Conservation (phyloP, 2,329 filamentous ascomycete genomes). For the Calonectria hawksworthii region DNA sequence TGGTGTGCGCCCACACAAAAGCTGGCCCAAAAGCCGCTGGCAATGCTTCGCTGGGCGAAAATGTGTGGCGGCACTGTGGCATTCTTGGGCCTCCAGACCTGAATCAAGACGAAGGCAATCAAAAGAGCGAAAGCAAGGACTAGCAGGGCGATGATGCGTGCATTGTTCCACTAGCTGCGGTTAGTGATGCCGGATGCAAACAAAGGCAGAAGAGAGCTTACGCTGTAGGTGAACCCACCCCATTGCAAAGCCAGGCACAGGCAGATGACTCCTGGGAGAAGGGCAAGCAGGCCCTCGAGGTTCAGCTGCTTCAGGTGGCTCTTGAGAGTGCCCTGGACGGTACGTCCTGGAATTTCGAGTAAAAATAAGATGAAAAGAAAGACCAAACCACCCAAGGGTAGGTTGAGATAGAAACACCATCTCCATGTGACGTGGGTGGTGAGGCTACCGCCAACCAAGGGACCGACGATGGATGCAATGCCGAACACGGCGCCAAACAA, state of each 20-base stretch:
- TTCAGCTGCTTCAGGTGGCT: conserved; percentile 64
- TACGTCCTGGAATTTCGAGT: conserved; percentile 32
- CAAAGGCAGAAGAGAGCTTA: background rate
- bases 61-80: conserved; percentile 59
- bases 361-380: conserved; percentile 11
- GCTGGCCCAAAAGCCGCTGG: conserved; percentile 50
- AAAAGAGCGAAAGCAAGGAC: conserved; percentile 56
- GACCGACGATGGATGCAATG: conserved; percentile 20
- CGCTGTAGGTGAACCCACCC: conserved; percentile 55
- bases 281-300: conserved; percentile 62
- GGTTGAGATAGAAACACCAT: conserved; percentile 25
- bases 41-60: conserved; percentile 56
- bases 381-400: conserved; percentile 5
- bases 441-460: conserved; percentile 14
- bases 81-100: conserved; percentile 51
- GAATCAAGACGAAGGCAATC: conserved; percentile 56
- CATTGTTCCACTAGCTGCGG: conserved; percentile 53
- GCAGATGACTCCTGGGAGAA: conserved; percentile 66
- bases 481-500: conserved; percentile 23
- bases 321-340: conserved; percentile 43
- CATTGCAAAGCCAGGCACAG: conserved; percentile 64
- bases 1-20: conserved; percentile 46
- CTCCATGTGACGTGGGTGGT: conserved; percentile 12
- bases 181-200: background rate
- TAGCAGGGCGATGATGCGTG: conserved; percentile 60